Evolutionary conservation across 441 rosid species (phyloP).

Genomic region (Theobroma grandiflorum): DNA sequence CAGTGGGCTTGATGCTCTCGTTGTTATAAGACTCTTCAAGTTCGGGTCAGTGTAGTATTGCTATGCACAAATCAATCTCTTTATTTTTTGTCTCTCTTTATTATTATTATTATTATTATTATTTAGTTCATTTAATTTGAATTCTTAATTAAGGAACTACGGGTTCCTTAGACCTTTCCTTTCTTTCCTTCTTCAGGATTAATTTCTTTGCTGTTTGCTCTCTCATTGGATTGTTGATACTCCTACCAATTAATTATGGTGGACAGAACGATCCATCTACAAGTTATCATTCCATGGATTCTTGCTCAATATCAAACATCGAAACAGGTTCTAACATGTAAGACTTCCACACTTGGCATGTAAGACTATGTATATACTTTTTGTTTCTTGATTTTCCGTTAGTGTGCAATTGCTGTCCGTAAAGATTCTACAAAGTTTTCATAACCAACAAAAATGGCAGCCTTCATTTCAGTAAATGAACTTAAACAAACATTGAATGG

Average conservation of each 20-base stretch:
- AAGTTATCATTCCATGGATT: slow-evolving; percentile 59
- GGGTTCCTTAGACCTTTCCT: too few relatives aligned
- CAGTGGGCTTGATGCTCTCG: slow-evolving; percentile 80
- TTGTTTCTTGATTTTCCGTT: background rate
- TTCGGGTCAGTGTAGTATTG: slow-evolving; percentile 56
- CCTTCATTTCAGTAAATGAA: background rate
- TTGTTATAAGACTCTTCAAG: slow-evolving; percentile 86
- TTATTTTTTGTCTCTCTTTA: background rate
- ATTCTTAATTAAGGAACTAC: background rate
- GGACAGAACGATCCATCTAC: slow-evolving; percentile 56
- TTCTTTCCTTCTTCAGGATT: slow-evolving; percentile 50
- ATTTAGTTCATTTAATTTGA: too few relatives aligned
- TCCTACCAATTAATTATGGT: slow-evolving; percentile 77
- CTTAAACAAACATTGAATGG: background rate
- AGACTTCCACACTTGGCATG: background rate
- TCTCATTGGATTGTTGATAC: slow-evolving; percentile 67
- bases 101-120: too few relatives aligned
- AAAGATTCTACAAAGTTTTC: too few relatives aligned
- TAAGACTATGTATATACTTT: background rate
- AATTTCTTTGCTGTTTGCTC: slow-evolving; percentile 77
- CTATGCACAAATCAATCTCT: background rate
- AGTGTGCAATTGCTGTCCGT: too few relatives aligned
- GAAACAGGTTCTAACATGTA: slow-evolving; percentile 78
- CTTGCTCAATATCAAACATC: slow-evolving; percentile 77
- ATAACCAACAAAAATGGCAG: background rate